Evolutionary conservation across 805 yeast genomes (phyloP).

Genomic region (Candida cerambycidarum): DNA sequence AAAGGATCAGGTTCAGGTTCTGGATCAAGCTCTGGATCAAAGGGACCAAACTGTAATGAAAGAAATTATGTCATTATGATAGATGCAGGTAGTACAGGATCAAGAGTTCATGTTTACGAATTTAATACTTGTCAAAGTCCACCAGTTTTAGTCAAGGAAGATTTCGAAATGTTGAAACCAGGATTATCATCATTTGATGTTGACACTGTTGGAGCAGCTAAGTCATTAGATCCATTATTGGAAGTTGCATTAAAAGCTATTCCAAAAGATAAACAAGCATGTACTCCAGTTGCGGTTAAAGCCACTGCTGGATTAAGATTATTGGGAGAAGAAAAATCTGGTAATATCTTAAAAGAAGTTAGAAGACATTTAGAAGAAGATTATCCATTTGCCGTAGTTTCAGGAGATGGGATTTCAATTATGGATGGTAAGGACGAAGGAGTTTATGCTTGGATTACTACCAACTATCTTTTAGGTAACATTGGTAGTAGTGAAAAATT

Average conservation of each 20-base stretch:
- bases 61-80: constrained; percentile 85
- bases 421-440: constrained; percentile 99
- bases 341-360: constrained; percentile 73
- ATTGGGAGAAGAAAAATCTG: constrained; percentile 73
- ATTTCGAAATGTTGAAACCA: constrained; percentile 85
- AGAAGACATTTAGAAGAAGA: constrained; percentile 69
- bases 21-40: background rate
- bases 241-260: constrained; percentile 72
- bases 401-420: constrained; percentile 81
- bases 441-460: constrained; percentile 97
- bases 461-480: constrained; percentile 90
- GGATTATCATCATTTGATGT: constrained; percentile 86
- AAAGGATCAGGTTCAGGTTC: constrained; percentile 2
- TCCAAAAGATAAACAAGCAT: constrained; percentile 68
- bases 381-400: constrained; percentile 91
- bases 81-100: constrained; percentile 98
- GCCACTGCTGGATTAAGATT: constrained; percentile 97
- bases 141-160: constrained; percentile 77
- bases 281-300: constrained; percentile 94
- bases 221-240: constrained; percentile 81
- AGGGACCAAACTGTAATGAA: constrained; percentile 24
- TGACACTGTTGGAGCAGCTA: constrained; percentile 83
- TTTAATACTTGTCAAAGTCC: constrained; percentile 86
- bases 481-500: constrained; percentile 74
- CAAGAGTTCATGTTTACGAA: constrained; percentile 91